Base-by-base conservation (phyloP, 2,329 filamentous ascomycete species). In the Xylariaceae sp. region DNA sequence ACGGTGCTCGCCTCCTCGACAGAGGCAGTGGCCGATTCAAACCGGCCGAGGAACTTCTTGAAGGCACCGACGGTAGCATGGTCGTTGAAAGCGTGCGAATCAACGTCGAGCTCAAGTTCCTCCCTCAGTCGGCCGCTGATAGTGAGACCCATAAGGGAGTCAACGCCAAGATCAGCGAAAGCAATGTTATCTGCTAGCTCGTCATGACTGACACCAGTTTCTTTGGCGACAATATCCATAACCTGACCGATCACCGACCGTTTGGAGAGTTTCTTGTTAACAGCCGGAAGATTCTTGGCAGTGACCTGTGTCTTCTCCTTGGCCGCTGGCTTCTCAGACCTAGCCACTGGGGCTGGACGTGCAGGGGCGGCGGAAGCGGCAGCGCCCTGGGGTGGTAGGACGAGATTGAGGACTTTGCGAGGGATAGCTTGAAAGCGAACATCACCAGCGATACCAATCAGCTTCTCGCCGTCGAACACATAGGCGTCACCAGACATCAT, bases 381-480 rank as follows among this genome's bases (percentile, higher is more conserved):
- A 57, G 76, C 76, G 44, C 80, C 80, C 26, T 77, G 74, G 1
- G 84, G 84, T 51, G 85, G 84, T 57, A 88, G 72, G 68, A 88
- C 79, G 61, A 83, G 78, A 72, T 86, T 85, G 56, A 88, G 74
- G 21, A 85, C 75, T 62, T 80, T 80, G 63, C 85, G 83, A 34
- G 85, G 84, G 50, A 87, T 85, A 61, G 80, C 76, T 67, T 83
- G 80, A 74, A 88, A 87, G 70, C 83, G 84, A 61, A 87, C 76
- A 47, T 84, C 82, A 48, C 76, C 72, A 32, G 70, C 66, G 8
- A 79, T 65, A 40, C 74, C 78, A 2, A 80, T 74, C 36, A 80
- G 71, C 49, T 65, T 70, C 32, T 79, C 76, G 37, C 75, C 74
- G 22, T 81, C 76, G 52, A 82, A 80, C 58, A 82, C 68, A 56